These are phyloP conservation scores for Parastagonospora nodorum DNA, from an alignment of 2,329 filamentous ascomycete genomes.

Conservation along the genomic window DNA sequence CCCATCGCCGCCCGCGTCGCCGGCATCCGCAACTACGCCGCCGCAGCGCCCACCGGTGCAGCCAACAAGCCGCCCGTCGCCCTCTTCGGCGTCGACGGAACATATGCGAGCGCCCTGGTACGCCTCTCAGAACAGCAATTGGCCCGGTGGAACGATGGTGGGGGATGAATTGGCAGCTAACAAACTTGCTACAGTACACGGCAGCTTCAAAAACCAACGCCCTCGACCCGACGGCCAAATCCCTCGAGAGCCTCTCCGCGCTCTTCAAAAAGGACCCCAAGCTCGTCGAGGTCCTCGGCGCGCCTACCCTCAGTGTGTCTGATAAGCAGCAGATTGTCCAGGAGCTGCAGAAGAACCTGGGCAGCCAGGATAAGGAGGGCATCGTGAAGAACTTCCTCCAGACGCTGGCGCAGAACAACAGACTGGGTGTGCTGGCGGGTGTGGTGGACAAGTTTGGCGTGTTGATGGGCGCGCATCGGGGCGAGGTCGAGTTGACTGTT, in stretches of 20 bases:
- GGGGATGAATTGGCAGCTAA: slow-evolving; percentile 31
- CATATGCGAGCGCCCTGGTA: slow-evolving; percentile 98
- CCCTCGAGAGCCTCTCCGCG: slow-evolving; percentile 71
- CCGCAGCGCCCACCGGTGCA: slow-evolving; percentile 59
- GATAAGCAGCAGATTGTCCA: slow-evolving; percentile 88
- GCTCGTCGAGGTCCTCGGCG: slow-evolving; percentile 74
- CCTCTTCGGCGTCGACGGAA: slow-evolving; percentile 95
- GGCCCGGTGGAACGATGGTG: slow-evolving; percentile 16
- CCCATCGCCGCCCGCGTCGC: slow-evolving; percentile 64
- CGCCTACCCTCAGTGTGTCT: slow-evolving; percentile 75
- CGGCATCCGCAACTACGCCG: slow-evolving; percentile 79
- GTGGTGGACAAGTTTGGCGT: slow-evolving; percentile 85
- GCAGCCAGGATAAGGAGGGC: slow-evolving; percentile 69
- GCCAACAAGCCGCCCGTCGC: slow-evolving; percentile 83
- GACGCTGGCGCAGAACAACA: slow-evolving; percentile 95
- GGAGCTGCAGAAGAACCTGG: slow-evolving; percentile 85
- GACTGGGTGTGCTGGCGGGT: slow-evolving; percentile 78
- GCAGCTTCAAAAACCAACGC: slow-evolving; percentile 85
- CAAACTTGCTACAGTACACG: slow-evolving; percentile 74
- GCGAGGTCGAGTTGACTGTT: slow-evolving; percentile 91
- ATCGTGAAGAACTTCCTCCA: slow-evolving; percentile 93
- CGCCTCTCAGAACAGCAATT: slow-evolving; percentile 45
- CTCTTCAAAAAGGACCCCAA: slow-evolving; percentile 83
- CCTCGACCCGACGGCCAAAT: slow-evolving; percentile 84
- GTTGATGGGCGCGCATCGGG: slow-evolving; percentile 85